Percentiles rank a stretch among this genome's conserved stretches.
phyloP scores from a whole-genome alignment of 345 rosid genomes.

The Adansonia digitata region DNA sequence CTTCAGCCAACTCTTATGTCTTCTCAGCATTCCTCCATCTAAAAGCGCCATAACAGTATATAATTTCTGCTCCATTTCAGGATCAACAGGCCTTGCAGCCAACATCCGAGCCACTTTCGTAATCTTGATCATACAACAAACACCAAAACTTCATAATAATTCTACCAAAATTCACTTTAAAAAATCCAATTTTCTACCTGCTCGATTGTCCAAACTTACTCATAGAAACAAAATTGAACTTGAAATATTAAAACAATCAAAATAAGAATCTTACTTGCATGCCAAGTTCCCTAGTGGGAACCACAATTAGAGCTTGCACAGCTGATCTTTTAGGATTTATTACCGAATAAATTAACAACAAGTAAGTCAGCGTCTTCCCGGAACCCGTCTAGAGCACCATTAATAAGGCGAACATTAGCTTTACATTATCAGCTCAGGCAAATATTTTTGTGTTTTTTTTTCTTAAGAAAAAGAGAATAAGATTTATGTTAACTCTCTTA shows the following conservation, averaged over 20 bases:
- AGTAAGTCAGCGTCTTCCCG: slow-evolving; percentile 86
- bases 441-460: too few species aligned
- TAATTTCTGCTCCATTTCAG: slow-evolving; percentile 40
- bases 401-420: slow-evolving; percentile 18
- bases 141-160: slow-evolving; percentile 1
- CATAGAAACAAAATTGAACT: not conserved
- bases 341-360: slow-evolving; percentile 60
- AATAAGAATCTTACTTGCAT: slow-evolving; percentile 57
- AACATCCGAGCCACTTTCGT: slow-evolving; percentile 73
- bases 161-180: not conserved
- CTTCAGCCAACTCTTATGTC: slow-evolving; percentile 95
- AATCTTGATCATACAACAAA: slow-evolving; percentile 38
- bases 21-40: slow-evolving; percentile 77
- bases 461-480: too few species aligned
- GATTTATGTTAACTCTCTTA: not conserved
- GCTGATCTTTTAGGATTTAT: slow-evolving; percentile 63
- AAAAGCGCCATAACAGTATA: slow-evolving; percentile 82
- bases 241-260: not conserved
- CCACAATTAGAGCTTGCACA: slow-evolving; percentile 80
- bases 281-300: slow-evolving; percentile 92
- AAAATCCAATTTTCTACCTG: not conserved
- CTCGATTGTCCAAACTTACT: not conserved
- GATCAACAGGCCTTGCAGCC: slow-evolving; percentile 55
- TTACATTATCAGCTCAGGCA: not conserved
- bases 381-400: slow-evolving; percentile 73